phyloP scores from a whole-genome alignment of 2,329 filamentous ascomycete species.

The Pseudogymnoascus sp. region DNA sequence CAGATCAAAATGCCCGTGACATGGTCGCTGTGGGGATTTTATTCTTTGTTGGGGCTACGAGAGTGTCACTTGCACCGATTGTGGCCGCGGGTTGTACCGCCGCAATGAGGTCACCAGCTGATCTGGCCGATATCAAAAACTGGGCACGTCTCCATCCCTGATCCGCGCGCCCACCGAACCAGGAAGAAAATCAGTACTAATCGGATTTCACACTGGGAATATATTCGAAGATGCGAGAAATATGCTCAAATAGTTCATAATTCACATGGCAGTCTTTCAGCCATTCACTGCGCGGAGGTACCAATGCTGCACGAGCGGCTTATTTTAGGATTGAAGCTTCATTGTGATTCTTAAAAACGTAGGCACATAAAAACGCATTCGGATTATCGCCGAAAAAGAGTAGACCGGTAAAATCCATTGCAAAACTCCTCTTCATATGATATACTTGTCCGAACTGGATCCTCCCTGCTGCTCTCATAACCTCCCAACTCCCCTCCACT shows the following conservation, averaged over 20 bases:
- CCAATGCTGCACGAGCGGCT: not conserved
- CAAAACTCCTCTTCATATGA: slow-evolving; percentile 27
- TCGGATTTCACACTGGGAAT: not conserved
- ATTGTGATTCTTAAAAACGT: slow-evolving; percentile 9
- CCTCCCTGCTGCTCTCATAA: slow-evolving; percentile 9
- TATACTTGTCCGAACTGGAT: slow-evolving; percentile 15
- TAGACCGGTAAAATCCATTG: slow-evolving; percentile 21
- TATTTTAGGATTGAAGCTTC: not conserved
- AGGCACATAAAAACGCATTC: slow-evolving; percentile 7
- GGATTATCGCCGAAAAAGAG: slow-evolving; percentile 6
- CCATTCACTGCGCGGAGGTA: not conserved
- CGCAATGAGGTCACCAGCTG: slow-evolving; percentile 2
- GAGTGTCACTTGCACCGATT: slow-evolving; percentile 2
- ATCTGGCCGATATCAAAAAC: not conserved
- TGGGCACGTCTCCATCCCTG: not conserved
- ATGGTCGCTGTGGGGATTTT: not conserved
- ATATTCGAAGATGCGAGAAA: not conserved
- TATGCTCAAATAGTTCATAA: not conserved
- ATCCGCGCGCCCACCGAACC: not conserved
- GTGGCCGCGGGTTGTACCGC: not conserved
- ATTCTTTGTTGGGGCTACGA: slow-evolving; percentile 1
- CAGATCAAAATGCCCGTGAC: slow-evolving; percentile 3
- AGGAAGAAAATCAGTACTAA: not conserved
- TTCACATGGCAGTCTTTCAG: not conserved
- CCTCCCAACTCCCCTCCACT: slow-evolving; percentile 8